Conservation (phyloP, 2,329 filamentous ascomycete genomes). For the Aaosphaeria arxii region DNA sequence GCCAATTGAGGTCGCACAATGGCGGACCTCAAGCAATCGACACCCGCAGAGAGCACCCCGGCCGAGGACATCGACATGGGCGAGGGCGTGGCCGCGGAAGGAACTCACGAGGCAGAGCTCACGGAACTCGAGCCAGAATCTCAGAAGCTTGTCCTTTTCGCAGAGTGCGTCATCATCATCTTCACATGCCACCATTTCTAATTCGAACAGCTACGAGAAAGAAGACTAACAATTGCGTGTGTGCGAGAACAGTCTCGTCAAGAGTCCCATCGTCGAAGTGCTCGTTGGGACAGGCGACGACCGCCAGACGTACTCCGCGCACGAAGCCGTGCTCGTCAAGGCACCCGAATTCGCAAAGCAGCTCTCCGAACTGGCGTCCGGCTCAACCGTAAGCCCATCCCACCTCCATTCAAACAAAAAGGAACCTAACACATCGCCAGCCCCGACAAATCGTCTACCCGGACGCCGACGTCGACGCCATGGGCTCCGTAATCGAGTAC, state of each 20-base stretch:
- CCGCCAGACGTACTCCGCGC: constrained; percentile 68
- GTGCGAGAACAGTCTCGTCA: constrained; percentile 39
- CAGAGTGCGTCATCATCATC: constrained; percentile 40
- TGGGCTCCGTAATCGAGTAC: constrained; percentile 77
- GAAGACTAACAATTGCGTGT: no score
- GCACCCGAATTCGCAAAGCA: constrained; percentile 72
- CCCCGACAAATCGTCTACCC: constrained; percentile 67
- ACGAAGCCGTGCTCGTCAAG: constrained; percentile 71
- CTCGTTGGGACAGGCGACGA: constrained; percentile 51
- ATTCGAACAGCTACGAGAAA: no score
- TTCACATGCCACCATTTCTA: not conserved
- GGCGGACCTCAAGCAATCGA: constrained; percentile 29
- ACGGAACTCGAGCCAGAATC: constrained; percentile 43
- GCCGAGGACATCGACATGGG: constrained; percentile 51
- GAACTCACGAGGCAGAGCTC: constrained; percentile 29
- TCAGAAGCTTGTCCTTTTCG: constrained; percentile 42
- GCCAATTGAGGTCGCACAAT: constrained; percentile 5
- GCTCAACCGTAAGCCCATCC: constrained; percentile 12
- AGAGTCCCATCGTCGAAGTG: constrained; percentile 48
- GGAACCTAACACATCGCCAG: constrained; percentile 23
- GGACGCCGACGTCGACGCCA: constrained; percentile 67
- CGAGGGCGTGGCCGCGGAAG: constrained; percentile 21
- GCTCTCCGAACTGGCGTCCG: constrained; percentile 58
- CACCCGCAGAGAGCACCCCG: constrained; percentile 25
- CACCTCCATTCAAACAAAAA: no score